Evolutionary conservation across 352 stramenopile genomes (phyloP), one percentile per base, ranked within the genome.

Genomic region (Pythium graminicola): DNA sequence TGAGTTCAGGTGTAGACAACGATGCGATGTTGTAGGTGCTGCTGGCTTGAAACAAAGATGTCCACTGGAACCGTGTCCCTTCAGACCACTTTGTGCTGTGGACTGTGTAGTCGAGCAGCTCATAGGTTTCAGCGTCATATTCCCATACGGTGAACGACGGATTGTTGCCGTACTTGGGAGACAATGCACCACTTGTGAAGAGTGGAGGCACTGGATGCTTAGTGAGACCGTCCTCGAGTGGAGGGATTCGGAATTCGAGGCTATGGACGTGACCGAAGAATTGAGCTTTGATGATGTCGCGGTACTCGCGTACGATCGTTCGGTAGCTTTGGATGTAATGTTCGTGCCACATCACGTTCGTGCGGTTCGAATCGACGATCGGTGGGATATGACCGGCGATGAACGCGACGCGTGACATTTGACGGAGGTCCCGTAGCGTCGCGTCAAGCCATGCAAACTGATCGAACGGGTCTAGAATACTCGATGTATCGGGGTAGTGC

Each of bases 261-360:
- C 76, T 88, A 68, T 97, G 91, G 6, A 97, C 70, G 67, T 97
- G 91, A 6, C 86, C 91, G 73, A 95, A 97, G 33, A 97, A 62
- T 62, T 93, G 82, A 2, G 75, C 71, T 60, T 96, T 86, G 36
- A 96, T 69, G 40, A 86, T 63, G 19, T 76, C 62, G 0, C 69
- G 29, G 57, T 82, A 89, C 46, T 71, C 32, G 20, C 59, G 56
- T 7, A 96, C 60, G 31, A 96, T 87, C 3, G 53, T 24, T 55
- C 85, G 77, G 73, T 97, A 97, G 29, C 44, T 72, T 0, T 69
- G 56, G 19, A 96, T 82, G 64, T 97, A 97, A 52, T 70, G 57
- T 28, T 83, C 65, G 32, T 90, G 76, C 89, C 91, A 97, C 52
- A 95, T 72, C 4, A 90, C 74, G 4, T 73, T 64, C 16, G 84